phyloP scores from a whole-genome alignment of 2,329 filamentous ascomycete genomes.

The Hypoxylon sp. region DNA sequence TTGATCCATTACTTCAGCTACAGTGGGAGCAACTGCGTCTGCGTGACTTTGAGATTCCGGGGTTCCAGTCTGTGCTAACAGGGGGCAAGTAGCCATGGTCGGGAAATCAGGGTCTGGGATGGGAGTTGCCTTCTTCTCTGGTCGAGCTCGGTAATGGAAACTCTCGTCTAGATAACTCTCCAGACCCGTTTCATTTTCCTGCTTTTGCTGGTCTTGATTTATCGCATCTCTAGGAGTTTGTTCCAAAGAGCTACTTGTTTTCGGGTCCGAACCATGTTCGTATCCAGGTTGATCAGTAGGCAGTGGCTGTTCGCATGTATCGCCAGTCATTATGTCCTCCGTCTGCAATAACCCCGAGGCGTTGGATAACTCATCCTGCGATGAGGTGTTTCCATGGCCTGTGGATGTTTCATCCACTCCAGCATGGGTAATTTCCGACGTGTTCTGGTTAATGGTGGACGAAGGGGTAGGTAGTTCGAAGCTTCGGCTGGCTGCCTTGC shows the following conservation, averaged over 20 bases:
- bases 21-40: slow-evolving; percentile 9
- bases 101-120: slow-evolving; percentile 7
- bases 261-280: slow-evolving; percentile 7
- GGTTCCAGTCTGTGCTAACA: slow-evolving; percentile 33
- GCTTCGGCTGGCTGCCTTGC: slow-evolving; percentile 36
- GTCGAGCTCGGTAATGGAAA: slow-evolving; percentile 48
- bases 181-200: slow-evolving; percentile 36
- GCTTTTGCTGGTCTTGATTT: slow-evolving; percentile 10
- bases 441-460: slow-evolving; percentile 39
- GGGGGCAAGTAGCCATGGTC: background rate
- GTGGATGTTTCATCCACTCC: slow-evolving; percentile 1
- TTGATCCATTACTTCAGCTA: slow-evolving; percentile 7
- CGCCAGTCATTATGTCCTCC: background rate
- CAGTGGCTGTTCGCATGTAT: slow-evolving; percentile 1
- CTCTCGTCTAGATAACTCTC: slow-evolving; percentile 47
- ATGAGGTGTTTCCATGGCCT: background rate
- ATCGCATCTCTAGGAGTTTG: slow-evolving; percentile 2
- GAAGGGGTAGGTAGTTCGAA: slow-evolving; percentile 48
- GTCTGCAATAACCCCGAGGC: background rate
- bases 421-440: slow-evolving; percentile 8
- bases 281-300: background rate
- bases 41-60: slow-evolving; percentile 27
- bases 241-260: slow-evolving; percentile 1
- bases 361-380: slow-evolving; percentile 11
- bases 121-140: slow-evolving; percentile 31